Conservation (phyloP, 108 stramenopile species). For the Skeletonema marinoi region DNA sequence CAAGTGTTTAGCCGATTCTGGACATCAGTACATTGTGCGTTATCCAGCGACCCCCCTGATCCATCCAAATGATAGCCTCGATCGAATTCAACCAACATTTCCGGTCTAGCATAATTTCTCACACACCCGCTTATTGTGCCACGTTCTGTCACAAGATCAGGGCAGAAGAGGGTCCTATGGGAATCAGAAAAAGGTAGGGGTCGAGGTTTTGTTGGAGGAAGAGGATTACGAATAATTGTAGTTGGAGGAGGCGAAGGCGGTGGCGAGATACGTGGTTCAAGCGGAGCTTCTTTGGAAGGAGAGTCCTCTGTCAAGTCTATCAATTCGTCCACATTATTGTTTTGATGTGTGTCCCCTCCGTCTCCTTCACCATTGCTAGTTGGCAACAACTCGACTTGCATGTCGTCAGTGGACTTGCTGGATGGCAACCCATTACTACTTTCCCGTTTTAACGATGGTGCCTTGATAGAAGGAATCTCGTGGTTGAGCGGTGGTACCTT, state of each 20-base stretch:
- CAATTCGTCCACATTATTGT: not conserved
- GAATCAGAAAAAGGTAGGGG: slow-evolving; percentile 26
- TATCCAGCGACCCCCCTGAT: slow-evolving; percentile 25
- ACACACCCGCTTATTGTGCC: slow-evolving; percentile 21
- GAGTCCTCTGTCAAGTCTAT: slow-evolving; percentile 19
- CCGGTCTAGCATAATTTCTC: not conserved
- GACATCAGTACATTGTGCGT: slow-evolving; percentile 17
- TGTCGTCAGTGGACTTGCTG: not conserved
- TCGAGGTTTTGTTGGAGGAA: slow-evolving; percentile 10
- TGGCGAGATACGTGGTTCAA: slow-evolving; percentile 6
- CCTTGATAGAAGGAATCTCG: no score
- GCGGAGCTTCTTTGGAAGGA: not conserved
- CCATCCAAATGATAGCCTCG: slow-evolving; percentile 35
- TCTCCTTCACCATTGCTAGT: not conserved
- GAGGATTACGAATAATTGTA: slow-evolving; percentile 9
- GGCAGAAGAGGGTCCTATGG: slow-evolving; percentile 10
- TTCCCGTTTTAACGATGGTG: not conserved
- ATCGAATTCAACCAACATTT: slow-evolving; percentile 12
- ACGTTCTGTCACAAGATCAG: slow-evolving; percentile 6
- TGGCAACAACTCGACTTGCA: no score
- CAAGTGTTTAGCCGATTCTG: slow-evolving; percentile 46
- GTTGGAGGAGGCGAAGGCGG: slow-evolving; percentile 27
- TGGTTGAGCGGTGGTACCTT: no score
- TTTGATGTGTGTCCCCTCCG: not conserved
- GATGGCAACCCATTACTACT: not conserved